phyloP scores from a whole-genome alignment of 257 asterid species.

The Solanum clarkiae region DNA sequence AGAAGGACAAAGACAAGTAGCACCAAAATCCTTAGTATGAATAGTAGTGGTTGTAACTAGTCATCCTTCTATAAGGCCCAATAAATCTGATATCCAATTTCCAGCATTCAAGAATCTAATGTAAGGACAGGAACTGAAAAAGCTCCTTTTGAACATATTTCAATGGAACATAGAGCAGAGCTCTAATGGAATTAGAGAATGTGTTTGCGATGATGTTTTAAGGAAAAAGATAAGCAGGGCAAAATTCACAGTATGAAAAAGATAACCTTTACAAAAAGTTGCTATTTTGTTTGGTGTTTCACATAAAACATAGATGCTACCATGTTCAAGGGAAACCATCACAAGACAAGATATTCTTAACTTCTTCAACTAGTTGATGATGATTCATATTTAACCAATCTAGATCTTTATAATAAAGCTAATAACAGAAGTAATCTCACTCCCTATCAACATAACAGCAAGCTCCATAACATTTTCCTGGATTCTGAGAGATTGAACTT shows the following conservation, averaged over 20 bases:
- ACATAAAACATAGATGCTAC: background rate
- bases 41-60: background rate
- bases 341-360: background rate
- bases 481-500: conserved; percentile 12
- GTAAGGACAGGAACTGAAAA: background rate
- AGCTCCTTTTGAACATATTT: background rate
- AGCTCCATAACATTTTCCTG: background rate
- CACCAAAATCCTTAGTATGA: background rate
- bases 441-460: background rate
- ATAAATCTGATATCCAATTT: background rate
- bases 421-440: background rate
- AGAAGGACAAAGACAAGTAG: background rate
- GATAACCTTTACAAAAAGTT: background rate
- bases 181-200: background rate
- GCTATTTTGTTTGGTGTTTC: background rate
- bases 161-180: background rate
- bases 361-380: background rate
- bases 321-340: background rate
- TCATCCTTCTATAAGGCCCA: background rate
- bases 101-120: background rate
- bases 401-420: background rate
- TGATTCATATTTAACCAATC: background rate
- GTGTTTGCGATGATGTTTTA: background rate
- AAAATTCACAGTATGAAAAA: background rate
- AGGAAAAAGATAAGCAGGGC: background rate